phyloP scores from a whole-genome alignment of 208 protist species.

The Trypanosoma vivax region DNA sequence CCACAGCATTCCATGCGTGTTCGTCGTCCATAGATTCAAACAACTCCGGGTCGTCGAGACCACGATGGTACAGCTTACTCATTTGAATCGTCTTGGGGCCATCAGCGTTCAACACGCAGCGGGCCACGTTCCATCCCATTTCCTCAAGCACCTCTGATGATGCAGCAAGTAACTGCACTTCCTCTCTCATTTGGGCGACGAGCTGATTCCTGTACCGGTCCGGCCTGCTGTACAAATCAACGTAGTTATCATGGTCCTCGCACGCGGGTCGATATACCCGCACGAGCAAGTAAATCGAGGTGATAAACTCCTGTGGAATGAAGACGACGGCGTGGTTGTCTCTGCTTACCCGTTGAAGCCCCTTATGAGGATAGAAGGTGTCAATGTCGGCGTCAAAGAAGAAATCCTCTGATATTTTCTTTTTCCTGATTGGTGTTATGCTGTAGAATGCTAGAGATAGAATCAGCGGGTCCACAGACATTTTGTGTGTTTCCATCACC shows the following conservation, averaged over 20 bases:
- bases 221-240: conserved; percentile 73
- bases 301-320: conserved; percentile 72
- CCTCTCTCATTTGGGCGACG: conserved; percentile 79
- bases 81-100: conserved; percentile 23
- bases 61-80: conserved; percentile 48
- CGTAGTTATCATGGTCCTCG: conserved; percentile 81
- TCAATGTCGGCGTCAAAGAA: conserved; percentile 79
- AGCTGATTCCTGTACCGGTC: conserved; percentile 78
- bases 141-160: conserved; percentile 75
- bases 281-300: conserved; percentile 57
- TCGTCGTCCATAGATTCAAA: conserved; percentile 47
- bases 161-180: conserved; percentile 67
- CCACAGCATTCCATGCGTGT: conserved; percentile 26
- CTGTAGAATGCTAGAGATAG: conserved; percentile 55
- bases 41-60: conserved; percentile 40
- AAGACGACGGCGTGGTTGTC: conserved; percentile 67
- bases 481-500: conserved; percentile 66
- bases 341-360: conserved; percentile 42
- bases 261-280: conserved; percentile 60
- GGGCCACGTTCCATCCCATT: conserved; percentile 55
- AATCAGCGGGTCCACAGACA: conserved; percentile 67
- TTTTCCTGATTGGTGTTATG: conserved; percentile 28
- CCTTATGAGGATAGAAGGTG: conserved; percentile 80
- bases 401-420: conserved; percentile 83
- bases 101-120: conserved; percentile 1